Evolutionary conservation across 139 green algal genomes (phyloP), one percentile per base, ranked within the genome.

Genomic region (Pseudopediastrum boryanum): DNA sequence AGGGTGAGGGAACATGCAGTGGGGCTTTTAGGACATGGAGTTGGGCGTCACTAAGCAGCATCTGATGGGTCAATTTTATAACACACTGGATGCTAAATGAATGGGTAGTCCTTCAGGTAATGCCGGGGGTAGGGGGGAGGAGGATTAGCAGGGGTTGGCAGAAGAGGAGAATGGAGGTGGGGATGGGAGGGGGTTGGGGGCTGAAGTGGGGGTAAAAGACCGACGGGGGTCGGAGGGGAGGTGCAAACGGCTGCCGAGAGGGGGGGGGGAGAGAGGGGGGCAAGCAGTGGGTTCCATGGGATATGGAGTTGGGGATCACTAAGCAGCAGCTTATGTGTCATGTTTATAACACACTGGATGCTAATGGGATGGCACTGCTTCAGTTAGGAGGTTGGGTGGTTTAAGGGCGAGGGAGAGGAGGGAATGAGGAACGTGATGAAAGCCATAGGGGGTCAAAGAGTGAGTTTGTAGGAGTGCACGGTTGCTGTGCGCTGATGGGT

Each of bases 1-100:
- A n/a, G n/a, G n/a, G n/a, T n/a, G n/a, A n/a, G n/a, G n/a, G n/a
- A n/a, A n/a, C n/a, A n/a, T n/a, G n/a, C n/a, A n/a, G n/a, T n/a
- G n/a, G n/a, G n/a, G n/a, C n/a, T n/a, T n/a, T n/a, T n/a, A n/a
- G 0, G 88, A 90, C 78, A 93, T 96, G 86, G 61, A 91, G 43
- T 61, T 95, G 2, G 89, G 78, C 25, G 35, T 93, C 3, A 87
- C 35, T 43, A 69, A 69, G 35, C 29, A 44, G 42, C 80, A 78
- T 71, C 56, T 83, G 56, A 44, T 78, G 39, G 36, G 38, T 33
- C 50, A 64, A 67, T 73, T 86, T 0, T 83, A 88, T 64, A 51
- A 41, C 4, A 83, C 69, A 21, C 43, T 68, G 1, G 79, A 84
- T 23, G 79, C 79, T 27, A 86, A 88, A 21, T 75, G 75, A 35